These are phyloP conservation scores for Epicoccum nigrum DNA, from an alignment of 2,329 filamentous ascomycete genomes.

Conservation along the genomic window DNA sequence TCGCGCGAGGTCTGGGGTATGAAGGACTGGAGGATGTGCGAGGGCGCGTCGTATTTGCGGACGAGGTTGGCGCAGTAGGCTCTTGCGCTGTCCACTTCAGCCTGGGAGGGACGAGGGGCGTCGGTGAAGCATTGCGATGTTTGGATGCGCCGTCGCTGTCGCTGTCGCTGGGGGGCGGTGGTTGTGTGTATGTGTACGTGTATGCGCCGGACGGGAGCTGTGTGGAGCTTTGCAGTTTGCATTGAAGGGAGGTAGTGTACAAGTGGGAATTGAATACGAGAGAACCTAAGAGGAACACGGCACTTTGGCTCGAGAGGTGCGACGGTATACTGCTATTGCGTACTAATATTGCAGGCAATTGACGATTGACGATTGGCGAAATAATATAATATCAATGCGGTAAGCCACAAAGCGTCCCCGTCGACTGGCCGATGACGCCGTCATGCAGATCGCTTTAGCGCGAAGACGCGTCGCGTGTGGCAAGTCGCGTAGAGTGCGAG, in stretches of 20 bases:
- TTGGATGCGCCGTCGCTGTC: constrained; percentile 30
- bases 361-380: too few relatives aligned
- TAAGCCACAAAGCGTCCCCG: constrained; percentile 19
- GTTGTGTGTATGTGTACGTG: background rate
- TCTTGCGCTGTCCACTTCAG: constrained; percentile 61
- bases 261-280: too few relatives aligned
- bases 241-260: constrained; percentile 30
- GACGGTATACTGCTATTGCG: too few relatives aligned
- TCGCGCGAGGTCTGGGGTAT: constrained; percentile 76
- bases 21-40: constrained; percentile 84
- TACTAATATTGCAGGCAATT: background rate
- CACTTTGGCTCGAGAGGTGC: too few relatives aligned
- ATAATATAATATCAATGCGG: background rate
- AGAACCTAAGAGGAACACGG: too few relatives aligned
- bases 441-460: constrained; percentile 26
- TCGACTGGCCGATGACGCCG: constrained; percentile 36
- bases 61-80: constrained; percentile 66
- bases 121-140: constrained; percentile 29
- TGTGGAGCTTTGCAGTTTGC: constrained; percentile 28
- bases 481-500: constrained; percentile 10
- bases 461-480: constrained; percentile 43
- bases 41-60: constrained; percentile 87
- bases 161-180: constrained; percentile 18
- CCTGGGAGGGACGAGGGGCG: constrained; percentile 39
- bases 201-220: constrained; percentile 28